Evolutionary conservation across 23 red algal species (phyloP).

Genomic region (Gracilariopsis chorda): DNA sequence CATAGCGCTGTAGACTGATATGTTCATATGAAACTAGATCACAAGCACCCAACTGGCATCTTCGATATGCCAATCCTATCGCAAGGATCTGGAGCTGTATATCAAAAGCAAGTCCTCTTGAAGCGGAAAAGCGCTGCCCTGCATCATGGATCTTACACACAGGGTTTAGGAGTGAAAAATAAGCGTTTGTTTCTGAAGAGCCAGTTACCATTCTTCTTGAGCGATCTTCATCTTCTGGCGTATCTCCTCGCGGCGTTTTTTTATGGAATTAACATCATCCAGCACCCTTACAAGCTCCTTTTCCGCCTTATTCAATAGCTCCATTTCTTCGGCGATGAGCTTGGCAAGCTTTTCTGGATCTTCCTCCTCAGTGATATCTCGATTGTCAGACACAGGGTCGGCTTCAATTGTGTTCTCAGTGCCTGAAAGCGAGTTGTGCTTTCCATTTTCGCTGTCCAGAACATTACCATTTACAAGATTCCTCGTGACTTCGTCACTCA

Average conservation of each 20-base stretch:
- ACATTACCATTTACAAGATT: neutral
- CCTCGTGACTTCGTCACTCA: neutral
- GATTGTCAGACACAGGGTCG: neutral
- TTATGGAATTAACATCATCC: constrained; percentile 6
- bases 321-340: constrained; percentile 34
- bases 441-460: neutral
- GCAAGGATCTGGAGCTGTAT: too few relatives aligned
- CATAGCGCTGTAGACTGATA: too few relatives aligned
- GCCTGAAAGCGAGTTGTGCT: neutral
- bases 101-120: too few relatives aligned
- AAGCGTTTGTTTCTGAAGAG: neutral
- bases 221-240: constrained; percentile 38
- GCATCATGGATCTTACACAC: too few relatives aligned
- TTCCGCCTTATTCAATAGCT: constrained; percentile 34
- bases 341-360: constrained; percentile 9
- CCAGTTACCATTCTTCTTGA: constrained; percentile 48
- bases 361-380: constrained; percentile 23
- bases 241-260: constrained; percentile 19
- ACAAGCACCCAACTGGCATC: too few relatives aligned
- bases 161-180: too few relatives aligned
- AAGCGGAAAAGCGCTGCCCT: too few relatives aligned
- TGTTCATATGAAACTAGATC: too few relatives aligned
- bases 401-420: neutral
- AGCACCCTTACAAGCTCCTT: constrained; percentile 24
- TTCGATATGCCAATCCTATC: too few relatives aligned